Percentiles rank a stretch among this genome's conserved stretches.
These are phyloP conservation scores for Priceomyces medius DNA, from an alignment of 805 yeast genomes.

Conservation along the genomic window DNA sequence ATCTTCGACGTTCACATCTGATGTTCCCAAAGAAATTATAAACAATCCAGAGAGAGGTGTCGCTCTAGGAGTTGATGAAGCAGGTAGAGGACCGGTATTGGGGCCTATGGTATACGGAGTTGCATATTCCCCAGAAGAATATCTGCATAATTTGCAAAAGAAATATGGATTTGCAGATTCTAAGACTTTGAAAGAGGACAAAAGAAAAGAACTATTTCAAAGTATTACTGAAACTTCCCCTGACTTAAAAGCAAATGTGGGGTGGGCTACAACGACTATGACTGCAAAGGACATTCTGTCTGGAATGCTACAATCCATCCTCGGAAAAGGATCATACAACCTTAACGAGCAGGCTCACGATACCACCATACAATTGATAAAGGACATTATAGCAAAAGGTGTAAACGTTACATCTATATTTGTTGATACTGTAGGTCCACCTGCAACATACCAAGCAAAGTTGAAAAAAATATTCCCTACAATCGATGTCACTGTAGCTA, in stretches of 20 bases:
- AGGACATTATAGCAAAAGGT: conserved; percentile 58
- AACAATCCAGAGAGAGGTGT: conserved; percentile 39
- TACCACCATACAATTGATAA: conserved; percentile 79
- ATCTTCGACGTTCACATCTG: conserved; percentile 51
- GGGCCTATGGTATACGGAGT: conserved; percentile 98
- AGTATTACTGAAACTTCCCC: conserved; percentile 48
- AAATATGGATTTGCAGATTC: conserved; percentile 90
- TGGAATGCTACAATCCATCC: conserved; percentile 72
- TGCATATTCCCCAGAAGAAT: conserved; percentile 66
- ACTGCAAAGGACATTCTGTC: conserved; percentile 83
- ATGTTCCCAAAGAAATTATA: conserved; percentile 43
- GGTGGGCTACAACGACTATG: conserved; percentile 85
- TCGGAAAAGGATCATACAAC: conserved; percentile 58
- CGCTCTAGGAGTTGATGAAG: conserved; percentile 92
- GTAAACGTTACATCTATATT: conserved; percentile 69
- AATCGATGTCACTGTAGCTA: conserved; percentile 75
- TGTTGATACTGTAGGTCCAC: conserved; percentile 98
- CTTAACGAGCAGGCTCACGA: conserved; percentile 96
- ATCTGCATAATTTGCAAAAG: conserved; percentile 45
- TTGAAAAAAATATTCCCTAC: conserved; percentile 66
- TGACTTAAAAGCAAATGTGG: conserved; percentile 58
- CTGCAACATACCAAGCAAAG: conserved; percentile 76
- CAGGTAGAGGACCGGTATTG: conserved; percentile 96
- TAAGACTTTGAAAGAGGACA: conserved; percentile 73
- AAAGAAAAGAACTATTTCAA: conserved; percentile 61